Base-by-base conservation (phyloP, 2,329 filamentous ascomycete genomes). In the Ceratocystis variospora region DNA sequence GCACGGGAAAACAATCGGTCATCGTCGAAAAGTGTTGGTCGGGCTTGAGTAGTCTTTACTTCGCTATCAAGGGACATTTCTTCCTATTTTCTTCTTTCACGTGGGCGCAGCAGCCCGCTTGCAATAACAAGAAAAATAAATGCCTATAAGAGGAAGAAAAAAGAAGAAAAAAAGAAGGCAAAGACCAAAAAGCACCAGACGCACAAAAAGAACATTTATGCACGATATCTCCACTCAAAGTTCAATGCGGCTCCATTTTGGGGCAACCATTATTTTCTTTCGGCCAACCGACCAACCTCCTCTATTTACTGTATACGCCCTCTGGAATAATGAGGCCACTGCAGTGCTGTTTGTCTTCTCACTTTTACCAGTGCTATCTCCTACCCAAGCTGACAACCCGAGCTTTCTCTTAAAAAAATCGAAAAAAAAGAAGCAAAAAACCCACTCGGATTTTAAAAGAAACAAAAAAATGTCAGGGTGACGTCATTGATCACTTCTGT, bases 291-390 rank as follows among this genome's bases (percentile, higher is more conserved):
- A 62, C 64, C 64, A 66, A 66, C 64, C 59, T 62, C 46, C 64
- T 41, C 59, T 31, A 66, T 62, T 66, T 63, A 48, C 33, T 65
- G 48, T 45, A 64, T 31, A 10, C 28, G 22, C 25, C 62, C 44
- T 67, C 66, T 67, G 66, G 59, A 67, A 67, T 50, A 67, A 37
- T 64, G 62, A 66, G 59, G 37, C 44, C 33, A 31, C 25, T 3
- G 53, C 28, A 33, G 53, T 59, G 46, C 3, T 63, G 17, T 25
- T 37, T 12, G 3, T 10, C 33, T 45, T 62, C 44, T 25, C 22
- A 17, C 22, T 41, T 10, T 45, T 25, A 37, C 31, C 31, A 45
- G 44, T 37, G 44, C 22, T n/a, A 22, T 28, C 5, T n/a, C 8
- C 19, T 22, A 22, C 22, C 1, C 12, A 17, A 31, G 25, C 3